phyloP scores from a whole-genome alignment of 768 basidiomycete genomes.

The Mycena filopes region DNA sequence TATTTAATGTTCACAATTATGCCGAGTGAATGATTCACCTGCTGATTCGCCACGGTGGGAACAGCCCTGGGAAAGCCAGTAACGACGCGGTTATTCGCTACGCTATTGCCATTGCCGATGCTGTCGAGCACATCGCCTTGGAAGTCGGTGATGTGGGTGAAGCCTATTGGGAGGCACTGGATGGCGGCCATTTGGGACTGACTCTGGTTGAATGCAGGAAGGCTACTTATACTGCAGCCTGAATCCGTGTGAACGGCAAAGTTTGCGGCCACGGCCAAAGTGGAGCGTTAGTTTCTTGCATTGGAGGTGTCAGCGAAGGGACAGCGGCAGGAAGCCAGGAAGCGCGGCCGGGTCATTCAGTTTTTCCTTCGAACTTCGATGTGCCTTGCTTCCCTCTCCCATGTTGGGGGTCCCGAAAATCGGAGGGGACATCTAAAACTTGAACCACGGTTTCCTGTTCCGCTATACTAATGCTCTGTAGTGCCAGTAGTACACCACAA shows the following conservation, averaged over 20 bases:
- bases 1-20: background rate
- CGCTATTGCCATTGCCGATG: slow-evolving; percentile 3
- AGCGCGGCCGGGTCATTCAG: too few species aligned
- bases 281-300: too few species aligned
- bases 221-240: slow-evolving; percentile 6
- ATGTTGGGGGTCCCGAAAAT: too few species aligned
- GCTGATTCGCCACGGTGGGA: background rate
- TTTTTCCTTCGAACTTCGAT: too few species aligned
- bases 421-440: too few species aligned
- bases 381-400: too few species aligned
- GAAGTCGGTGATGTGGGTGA: slow-evolving; percentile 9
- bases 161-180: background rate
- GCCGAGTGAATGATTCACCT: too few species aligned
- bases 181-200: slow-evolving; percentile 4
- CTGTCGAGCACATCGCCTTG: slow-evolving; percentile 11
- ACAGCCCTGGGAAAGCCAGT: background rate
- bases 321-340: too few species aligned
- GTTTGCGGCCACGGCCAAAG: background rate
- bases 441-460: too few species aligned
- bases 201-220: background rate
- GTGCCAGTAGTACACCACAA: too few species aligned
- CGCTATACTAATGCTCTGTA: too few species aligned
- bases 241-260: background rate
- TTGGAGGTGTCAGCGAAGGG: too few species aligned
- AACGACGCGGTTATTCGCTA: background rate